A percentile compares a stretch with the other conserved stretches of the same genome.
Conservation (phyloP, 2,329 filamentous ascomycete species). For the Talaromyces sp. region DNA sequence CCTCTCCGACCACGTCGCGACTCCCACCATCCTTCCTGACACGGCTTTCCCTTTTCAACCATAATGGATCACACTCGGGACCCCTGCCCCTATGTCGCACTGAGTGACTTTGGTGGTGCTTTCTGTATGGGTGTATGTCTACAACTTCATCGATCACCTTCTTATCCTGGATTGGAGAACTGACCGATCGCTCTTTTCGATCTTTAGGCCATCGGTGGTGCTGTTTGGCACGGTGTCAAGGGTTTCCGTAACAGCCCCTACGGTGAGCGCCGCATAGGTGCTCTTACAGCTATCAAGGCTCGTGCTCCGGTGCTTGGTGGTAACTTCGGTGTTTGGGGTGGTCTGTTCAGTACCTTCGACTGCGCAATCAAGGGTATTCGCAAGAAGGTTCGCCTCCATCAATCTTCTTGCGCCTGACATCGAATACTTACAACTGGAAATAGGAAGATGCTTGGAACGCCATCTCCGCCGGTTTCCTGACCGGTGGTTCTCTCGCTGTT, state of each 20-base stretch:
- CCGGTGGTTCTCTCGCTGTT: constrained; percentile 86
- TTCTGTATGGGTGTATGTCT: constrained; percentile 89
- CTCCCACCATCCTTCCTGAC: neutral
- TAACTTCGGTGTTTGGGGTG: constrained; percentile 98
- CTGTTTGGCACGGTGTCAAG: constrained; percentile 97
- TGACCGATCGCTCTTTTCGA: constrained; percentile 25
- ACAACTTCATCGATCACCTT: constrained; percentile 1
- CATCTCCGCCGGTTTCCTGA: constrained; percentile 97
- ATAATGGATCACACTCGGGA: constrained; percentile 93
- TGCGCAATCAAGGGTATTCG: constrained; percentile 92
- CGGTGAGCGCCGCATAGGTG: constrained; percentile 92
- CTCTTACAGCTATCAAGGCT: constrained; percentile 96
- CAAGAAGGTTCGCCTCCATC: constrained; percentile 62
- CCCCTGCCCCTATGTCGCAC: constrained; percentile 93
- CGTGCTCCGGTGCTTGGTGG: constrained; percentile 93
- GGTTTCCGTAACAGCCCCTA: constrained; percentile 87
- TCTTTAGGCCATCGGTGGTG: constrained; percentile 69
- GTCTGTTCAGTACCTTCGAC: constrained; percentile 93
- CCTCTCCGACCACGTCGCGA: constrained; percentile 1
- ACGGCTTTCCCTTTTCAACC: constrained; percentile 4
- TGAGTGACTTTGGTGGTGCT: constrained; percentile 96
- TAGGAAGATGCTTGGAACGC: constrained; percentile 94
- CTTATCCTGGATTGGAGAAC: constrained; percentile 23
- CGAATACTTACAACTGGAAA: constrained; percentile 53
- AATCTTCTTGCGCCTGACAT: neutral